A percentile compares a stretch with the other conserved stretches of the same genome.
These are phyloP conservation scores for Tephrocybe sp. DNA, from an alignment of 768 basidiomycete genomes.

Conservation along the genomic window DNA sequence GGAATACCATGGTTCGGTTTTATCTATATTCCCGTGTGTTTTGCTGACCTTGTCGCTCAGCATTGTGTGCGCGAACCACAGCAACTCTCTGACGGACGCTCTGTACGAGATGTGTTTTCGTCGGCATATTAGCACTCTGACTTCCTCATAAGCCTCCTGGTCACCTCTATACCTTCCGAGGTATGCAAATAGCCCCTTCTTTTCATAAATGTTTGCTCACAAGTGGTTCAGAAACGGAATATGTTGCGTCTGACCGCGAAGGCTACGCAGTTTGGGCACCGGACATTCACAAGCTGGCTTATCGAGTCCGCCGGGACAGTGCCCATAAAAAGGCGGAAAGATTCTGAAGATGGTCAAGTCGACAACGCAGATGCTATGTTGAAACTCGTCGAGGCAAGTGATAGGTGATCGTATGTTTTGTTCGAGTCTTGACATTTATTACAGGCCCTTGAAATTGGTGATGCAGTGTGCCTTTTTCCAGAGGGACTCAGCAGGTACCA, in stretches of 20 bases:
- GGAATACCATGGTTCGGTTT: conserved; percentile 70
- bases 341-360: conserved; percentile 49
- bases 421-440: background rate
- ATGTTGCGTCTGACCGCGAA: conserved; percentile 88
- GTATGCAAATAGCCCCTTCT: conserved; percentile 39
- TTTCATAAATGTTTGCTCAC: background rate
- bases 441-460: conserved; percentile 74
- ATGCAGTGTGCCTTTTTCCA: conserved; percentile 82
- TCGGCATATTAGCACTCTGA: background rate
- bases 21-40: background rate
- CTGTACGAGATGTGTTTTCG: conserved; percentile 42
- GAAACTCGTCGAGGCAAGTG: conserved; percentile 60
- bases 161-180: conserved; percentile 69
- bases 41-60: conserved; percentile 35
- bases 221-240: conserved; percentile 58
- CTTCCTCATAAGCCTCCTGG: conserved; percentile 54
- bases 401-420: background rate
- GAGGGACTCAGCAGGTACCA: conserved; percentile 87
- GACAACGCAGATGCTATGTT: conserved; percentile 75
- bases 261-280: conserved; percentile 80
- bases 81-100: conserved; percentile 84
- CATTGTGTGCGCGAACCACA: conserved; percentile 85
- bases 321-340: conserved; percentile 77
- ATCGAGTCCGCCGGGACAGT: conserved; percentile 88
- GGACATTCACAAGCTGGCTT: conserved; percentile 87